Evolutionary conservation across 768 basidiomycete genomes (phyloP), one percentile per base, ranked within the genome.

Genomic region (Tubosaeta sp.): DNA sequence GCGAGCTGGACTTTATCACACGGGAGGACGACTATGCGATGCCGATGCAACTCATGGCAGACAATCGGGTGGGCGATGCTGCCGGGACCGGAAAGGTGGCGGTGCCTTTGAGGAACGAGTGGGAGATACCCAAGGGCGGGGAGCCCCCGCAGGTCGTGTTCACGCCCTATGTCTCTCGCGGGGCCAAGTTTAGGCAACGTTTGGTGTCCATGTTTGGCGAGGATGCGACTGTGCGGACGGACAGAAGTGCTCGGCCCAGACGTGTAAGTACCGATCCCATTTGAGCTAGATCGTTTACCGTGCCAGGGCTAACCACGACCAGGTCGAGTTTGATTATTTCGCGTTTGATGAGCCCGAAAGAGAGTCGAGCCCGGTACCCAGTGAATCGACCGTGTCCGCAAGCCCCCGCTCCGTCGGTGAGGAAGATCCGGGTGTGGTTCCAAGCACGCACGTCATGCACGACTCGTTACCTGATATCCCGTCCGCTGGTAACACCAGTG

Each of bases 381-480:
- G 51, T 16, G 54, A 41, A 4, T 58, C 57, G 35, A 46, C 44
- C 6, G 33, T 3, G 13, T 56, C 57, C 0, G 47, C 11, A 11
- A 46, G 26, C 26, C 32, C 56, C 3, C 39, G 49, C n/a, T 50
- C 60, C 26, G n/a, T 17, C 10, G 17, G 27, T 13, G 55, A 50
- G 29, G 55, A 39, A 9, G 17, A n/a, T n/a, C n/a, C 43, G 26
- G 56, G 41, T 10, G 53, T 27, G 2, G 27, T 55, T 6, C 53
- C 55, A 4, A 65, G 58, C 48, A 63, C 65, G 5, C 53, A 45
- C 2, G 29, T 60, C 22, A 67, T 61, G 0, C 63, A 52, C 45
- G 55, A 54, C n/a, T n/a, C n/a, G 34, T 65, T 56, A 16, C 58
- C 65, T 6, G 55, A 53, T 13, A 27, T 27, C 14, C 41, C 41